phyloP scores from a whole-genome alignment of 139 green algal genomes.

The Micractinium sp. region DNA sequence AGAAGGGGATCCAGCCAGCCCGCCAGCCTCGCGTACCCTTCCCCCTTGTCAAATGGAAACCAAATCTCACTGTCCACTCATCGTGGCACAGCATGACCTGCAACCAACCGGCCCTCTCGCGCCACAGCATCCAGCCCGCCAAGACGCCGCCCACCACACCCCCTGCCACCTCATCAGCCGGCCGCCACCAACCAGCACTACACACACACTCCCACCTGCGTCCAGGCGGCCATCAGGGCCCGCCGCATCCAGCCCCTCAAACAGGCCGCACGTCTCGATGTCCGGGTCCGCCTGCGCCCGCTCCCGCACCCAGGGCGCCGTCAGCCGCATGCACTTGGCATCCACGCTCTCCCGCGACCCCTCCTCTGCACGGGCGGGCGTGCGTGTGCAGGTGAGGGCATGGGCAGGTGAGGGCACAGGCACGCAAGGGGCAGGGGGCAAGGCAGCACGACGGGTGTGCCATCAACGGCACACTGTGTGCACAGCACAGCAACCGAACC shows the following conservation, averaged over 20 bases:
- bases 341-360: slow-evolving; percentile 93
- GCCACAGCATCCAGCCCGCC: too few relatives aligned
- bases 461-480: too few relatives aligned
- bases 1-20: too few relatives aligned
- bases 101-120: too few relatives aligned
- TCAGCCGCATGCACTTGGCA: slow-evolving; percentile 90
- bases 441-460: too few relatives aligned
- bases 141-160: too few relatives aligned
- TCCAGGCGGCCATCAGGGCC: slow-evolving; percentile 64
- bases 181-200: background rate
- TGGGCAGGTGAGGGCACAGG: background rate
- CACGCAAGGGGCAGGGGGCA: background rate
- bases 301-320: slow-evolving; percentile 94
- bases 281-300: slow-evolving; percentile 37
- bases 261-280: slow-evolving; percentile 85
- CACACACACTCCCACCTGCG: background rate
- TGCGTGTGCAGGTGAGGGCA: background rate
- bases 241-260: slow-evolving; percentile 84
- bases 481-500: background rate
- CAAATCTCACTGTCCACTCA: too few relatives aligned
- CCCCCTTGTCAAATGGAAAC: too few relatives aligned
- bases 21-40: too few relatives aligned
- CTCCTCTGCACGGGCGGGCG: slow-evolving; percentile 69
- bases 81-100: too few relatives aligned
- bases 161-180: too few relatives aligned